These are phyloP conservation scores for Ophiocordyceps sinensis DNA, from an alignment of 2,329 filamentous ascomycete species.

Conservation along the genomic window DNA sequence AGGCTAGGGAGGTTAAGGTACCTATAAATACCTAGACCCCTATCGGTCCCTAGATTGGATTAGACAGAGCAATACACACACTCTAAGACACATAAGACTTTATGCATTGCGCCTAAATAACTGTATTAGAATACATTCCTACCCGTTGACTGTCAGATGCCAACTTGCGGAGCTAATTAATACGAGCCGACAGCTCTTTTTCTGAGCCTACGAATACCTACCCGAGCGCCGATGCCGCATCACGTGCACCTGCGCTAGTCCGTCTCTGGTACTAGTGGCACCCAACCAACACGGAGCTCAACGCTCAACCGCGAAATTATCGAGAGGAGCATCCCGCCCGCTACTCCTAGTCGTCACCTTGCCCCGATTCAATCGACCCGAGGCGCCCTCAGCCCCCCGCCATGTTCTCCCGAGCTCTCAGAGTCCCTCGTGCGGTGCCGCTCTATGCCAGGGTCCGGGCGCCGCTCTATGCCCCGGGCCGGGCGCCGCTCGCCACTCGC, in stretches of 20 bases:
- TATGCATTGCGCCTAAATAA: too few species aligned
- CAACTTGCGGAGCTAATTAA: too few species aligned
- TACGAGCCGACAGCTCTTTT: too few species aligned
- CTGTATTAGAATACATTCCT: too few species aligned
- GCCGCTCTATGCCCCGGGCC: conserved; percentile 31
- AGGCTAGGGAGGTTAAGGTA: too few species aligned
- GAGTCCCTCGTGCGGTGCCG: conserved; percentile 44
- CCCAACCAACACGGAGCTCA: conserved; percentile 28
- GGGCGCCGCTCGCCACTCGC: conserved; percentile 37
- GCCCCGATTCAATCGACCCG: conserved; percentile 12
- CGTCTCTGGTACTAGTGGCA: conserved; percentile 13
- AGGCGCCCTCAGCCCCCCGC: conserved; percentile 13
- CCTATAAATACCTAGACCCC: too few species aligned
- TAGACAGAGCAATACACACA: too few species aligned
- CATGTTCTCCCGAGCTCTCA: conserved; percentile 61
- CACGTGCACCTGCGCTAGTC: conserved; percentile 14
- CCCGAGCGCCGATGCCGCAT: conserved; percentile 4
- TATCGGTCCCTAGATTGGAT: too few species aligned
- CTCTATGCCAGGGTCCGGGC: conserved; percentile 34
- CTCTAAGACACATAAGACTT: too few species aligned
- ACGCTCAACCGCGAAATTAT: conserved; percentile 27
- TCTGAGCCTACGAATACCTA: too few species aligned
- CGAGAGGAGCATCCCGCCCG: not conserved
- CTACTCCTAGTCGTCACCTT: conserved; percentile 8
- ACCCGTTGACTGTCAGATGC: too few species aligned